Base-by-base conservation (phyloP, 345 rosid genomes). In the Aegle marmelos region DNA sequence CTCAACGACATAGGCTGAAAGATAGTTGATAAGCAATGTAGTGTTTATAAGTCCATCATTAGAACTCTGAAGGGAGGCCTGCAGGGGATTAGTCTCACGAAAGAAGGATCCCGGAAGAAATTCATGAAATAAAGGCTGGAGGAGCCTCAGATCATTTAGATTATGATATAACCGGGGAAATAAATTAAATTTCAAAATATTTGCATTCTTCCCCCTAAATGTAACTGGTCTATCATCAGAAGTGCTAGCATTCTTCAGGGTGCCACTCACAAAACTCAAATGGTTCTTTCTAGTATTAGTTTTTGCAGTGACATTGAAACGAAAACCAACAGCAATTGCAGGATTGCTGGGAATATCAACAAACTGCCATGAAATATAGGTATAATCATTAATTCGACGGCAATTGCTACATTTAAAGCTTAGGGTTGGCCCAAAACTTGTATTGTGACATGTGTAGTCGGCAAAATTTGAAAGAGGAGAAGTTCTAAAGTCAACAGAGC, bases 111-210 rank as follows among this genome's bases (percentile, higher is more conserved):
- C 99, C 24, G 94, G 97, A 77, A 86, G 78, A 79, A 96, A 96
- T 81, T 92, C 98, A 75, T 96, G 97, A 77, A 93, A 89, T 61
- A 96, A 85, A 71, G 98, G 99, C 71, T 96, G 99, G 9, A 96
- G 87, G 31, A 96, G 91, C 89, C 82, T 91, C 74, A 96, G 82
- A 84, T 94, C 86, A 70, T 88, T 77, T 63, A 90, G 78, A 86
- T 86, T 89, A 78, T 70, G 97, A 83, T 92, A 96, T 50, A 89
- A 59, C 10, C 85, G 90, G 22, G 99, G 99, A 82, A 96, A 93
- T 27, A 94, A 83, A 85, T 91, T 93, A 79, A 94, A 96, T 76
- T 90, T 91, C 82, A 96, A 81, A 61, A 94, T 73, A 72, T 90
- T 96, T 77, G 88, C 53, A 81, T 80, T 84, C 5, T 22, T 83